phyloP scores from a whole-genome alignment of 805 yeast species.

The Saturnispora mendoncae region DNA sequence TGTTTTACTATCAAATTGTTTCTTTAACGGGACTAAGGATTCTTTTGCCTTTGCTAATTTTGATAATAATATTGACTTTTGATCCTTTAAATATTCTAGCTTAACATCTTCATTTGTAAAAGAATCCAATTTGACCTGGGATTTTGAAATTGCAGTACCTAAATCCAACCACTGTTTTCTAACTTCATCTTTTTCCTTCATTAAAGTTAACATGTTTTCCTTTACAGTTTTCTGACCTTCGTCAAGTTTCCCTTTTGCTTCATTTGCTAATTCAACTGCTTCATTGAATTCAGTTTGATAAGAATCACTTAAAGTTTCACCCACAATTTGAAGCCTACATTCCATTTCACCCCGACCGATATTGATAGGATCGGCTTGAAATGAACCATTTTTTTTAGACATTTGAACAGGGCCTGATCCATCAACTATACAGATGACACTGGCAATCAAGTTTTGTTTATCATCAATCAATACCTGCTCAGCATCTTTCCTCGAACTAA shows the following conservation, averaged over 20 bases:
- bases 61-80: background rate
- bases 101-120: slow-evolving; percentile 5
- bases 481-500: slow-evolving; percentile 44
- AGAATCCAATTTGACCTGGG: slow-evolving; percentile 3
- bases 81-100: slow-evolving; percentile 6
- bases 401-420: slow-evolving; percentile 20
- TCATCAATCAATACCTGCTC: slow-evolving; percentile 32
- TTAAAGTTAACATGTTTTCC: slow-evolving; percentile 2
- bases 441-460: slow-evolving; percentile 20
- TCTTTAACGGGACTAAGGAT: background rate
- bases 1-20: slow-evolving; percentile 3
- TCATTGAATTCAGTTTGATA: slow-evolving; percentile 6
- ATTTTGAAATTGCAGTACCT: slow-evolving; percentile 1
- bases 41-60: slow-evolving; percentile 7
- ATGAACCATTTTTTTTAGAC: slow-evolving; percentile 20
- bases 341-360: slow-evolving; percentile 15
- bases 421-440: slow-evolving; percentile 22
- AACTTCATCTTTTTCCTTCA: background rate
- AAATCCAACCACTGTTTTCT: slow-evolving; percentile 5
- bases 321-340: slow-evolving; percentile 18
- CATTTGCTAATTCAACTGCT: slow-evolving; percentile 12
- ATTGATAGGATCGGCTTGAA: slow-evolving; percentile 27
- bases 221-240: background rate
- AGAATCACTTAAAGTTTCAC: slow-evolving; percentile 16
- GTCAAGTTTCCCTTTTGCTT: slow-evolving; percentile 13